Evolutionary conservation across 2,329 filamentous ascomycete genomes (phyloP).

Genomic region (Aspergillus pseudotamarii): DNA sequence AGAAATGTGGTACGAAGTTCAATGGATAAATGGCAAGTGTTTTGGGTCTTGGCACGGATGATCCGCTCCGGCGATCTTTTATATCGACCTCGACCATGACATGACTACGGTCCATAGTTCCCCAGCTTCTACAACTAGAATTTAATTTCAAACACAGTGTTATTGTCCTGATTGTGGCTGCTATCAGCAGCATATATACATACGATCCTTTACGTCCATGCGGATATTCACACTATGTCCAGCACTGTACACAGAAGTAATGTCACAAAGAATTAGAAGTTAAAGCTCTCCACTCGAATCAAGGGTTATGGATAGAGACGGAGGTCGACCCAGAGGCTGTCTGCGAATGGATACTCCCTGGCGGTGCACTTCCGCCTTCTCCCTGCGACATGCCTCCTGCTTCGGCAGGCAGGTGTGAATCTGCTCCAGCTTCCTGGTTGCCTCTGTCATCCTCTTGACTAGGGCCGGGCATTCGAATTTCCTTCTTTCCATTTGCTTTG

Average conservation of each 20-base stretch:
- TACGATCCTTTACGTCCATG: not conserved
- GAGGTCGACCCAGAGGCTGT: conserved; percentile 33
- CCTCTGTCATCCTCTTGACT: conserved; percentile 22
- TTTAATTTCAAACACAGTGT: not conserved
- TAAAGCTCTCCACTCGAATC: not conserved
- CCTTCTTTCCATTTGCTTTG: conserved; percentile 83
- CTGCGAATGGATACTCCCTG: conserved; percentile 35
- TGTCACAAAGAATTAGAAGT: conserved; percentile 8
- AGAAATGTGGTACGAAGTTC: not conserved
- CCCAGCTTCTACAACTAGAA: not conserved
- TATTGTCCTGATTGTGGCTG: not conserved
- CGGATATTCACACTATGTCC: conserved; percentile 1
- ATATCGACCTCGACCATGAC: not conserved
- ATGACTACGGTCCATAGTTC: not conserved
- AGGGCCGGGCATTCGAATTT: conserved; percentile 35
- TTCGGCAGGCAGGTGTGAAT: conserved; percentile 6
- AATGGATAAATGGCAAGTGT: not conserved
- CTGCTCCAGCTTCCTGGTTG: conserved; percentile 14
- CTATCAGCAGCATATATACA: not conserved
- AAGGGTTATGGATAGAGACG: conserved; percentile 23
- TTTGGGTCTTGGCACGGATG: not conserved
- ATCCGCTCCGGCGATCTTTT: not conserved
- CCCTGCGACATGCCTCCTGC: conserved; percentile 22
- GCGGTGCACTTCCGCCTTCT: conserved; percentile 24
- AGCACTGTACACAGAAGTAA: conserved; percentile 4